Percentiles rank a stretch among this genome's conserved stretches.
These are phyloP conservation scores for Xanthoceras sorbifolium DNA, from an alignment of 345 rosid genomes.

Conservation along the genomic window DNA sequence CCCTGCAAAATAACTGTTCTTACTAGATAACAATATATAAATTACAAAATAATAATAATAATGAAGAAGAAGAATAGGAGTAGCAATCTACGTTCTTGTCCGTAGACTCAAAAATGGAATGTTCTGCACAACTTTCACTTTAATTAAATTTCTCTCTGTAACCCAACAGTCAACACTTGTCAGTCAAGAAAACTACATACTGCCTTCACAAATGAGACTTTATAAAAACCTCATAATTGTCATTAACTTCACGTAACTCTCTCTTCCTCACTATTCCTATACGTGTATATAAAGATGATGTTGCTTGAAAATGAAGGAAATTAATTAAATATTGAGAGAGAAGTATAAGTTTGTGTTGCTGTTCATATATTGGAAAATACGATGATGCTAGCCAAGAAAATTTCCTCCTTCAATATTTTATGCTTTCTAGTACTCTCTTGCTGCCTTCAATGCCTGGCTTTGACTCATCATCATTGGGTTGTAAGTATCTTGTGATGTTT, in stretches of 20 bases:
- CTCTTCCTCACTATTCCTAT: neutral
- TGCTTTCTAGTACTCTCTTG: constrained; percentile 3
- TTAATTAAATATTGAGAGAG: too few relatives aligned
- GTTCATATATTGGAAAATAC: too few relatives aligned
- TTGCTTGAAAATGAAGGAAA: neutral
- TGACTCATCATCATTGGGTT: constrained; percentile 12
- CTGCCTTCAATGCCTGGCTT: constrained; percentile 2
- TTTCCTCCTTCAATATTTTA: neutral
- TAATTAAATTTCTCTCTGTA: neutral
- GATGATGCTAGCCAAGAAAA: neutral
- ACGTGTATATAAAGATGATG: neutral
- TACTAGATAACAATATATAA: too few relatives aligned
- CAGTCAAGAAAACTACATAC: neutral
- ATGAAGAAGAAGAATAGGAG: neutral
- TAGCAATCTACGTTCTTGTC: neutral
- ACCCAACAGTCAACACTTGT: neutral
- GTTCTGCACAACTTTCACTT: neutral
- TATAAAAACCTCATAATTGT: neutral
- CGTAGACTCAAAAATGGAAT: neutral
- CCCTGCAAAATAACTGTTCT: too few relatives aligned
- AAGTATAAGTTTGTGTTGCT: neutral
- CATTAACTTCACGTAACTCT: neutral
- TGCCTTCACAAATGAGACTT: neutral
- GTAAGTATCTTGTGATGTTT: neutral
- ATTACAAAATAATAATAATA: too few relatives aligned